Percentiles rank a stretch among this genome's conserved stretches.
Conservation (phyloP, 176 grass and related monocot species). For the Leersia perrieri region DNA sequence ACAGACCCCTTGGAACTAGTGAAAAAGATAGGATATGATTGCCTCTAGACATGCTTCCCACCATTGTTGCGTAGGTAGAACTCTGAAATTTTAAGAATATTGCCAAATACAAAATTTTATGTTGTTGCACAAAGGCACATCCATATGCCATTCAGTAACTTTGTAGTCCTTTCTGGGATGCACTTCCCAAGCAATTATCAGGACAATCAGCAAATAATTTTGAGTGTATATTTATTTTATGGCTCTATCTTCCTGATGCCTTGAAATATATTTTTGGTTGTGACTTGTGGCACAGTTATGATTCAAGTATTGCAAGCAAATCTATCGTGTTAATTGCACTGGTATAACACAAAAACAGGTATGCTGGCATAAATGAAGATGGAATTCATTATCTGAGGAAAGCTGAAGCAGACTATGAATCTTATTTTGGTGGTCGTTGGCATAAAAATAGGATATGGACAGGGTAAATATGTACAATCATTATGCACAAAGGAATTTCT, state of each 20-base stretch:
- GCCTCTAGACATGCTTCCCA: background rate
- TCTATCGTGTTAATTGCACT: slow-evolving; percentile 15
- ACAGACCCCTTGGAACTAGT: too few species aligned
- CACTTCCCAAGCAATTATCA: background rate
- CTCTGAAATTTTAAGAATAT: background rate
- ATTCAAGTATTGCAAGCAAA: background rate
- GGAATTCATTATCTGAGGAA: slow-evolving; percentile 39
- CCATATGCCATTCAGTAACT: background rate
- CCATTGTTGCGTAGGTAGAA: background rate
- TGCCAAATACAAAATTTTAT: background rate
- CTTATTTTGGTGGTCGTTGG: slow-evolving; percentile 55
- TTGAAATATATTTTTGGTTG: background rate
- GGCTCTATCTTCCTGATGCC: background rate
- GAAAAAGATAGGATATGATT: background rate
- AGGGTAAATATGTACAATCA: slow-evolving; percentile 43
- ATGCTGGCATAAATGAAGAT: slow-evolving; percentile 26
- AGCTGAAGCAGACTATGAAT: slow-evolving; percentile 54
- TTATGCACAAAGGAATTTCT: slow-evolving; percentile 6
- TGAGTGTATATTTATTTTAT: background rate
- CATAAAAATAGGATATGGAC: slow-evolving; percentile 62
- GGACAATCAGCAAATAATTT: background rate
- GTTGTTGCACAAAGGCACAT: background rate
- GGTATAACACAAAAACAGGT: slow-evolving; percentile 41
- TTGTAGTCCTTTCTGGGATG: background rate
- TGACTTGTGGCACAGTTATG: background rate